Evolutionary conservation across 2,329 filamentous ascomycete genomes (phyloP).

Genomic region (Calonectria pauciramosa): DNA sequence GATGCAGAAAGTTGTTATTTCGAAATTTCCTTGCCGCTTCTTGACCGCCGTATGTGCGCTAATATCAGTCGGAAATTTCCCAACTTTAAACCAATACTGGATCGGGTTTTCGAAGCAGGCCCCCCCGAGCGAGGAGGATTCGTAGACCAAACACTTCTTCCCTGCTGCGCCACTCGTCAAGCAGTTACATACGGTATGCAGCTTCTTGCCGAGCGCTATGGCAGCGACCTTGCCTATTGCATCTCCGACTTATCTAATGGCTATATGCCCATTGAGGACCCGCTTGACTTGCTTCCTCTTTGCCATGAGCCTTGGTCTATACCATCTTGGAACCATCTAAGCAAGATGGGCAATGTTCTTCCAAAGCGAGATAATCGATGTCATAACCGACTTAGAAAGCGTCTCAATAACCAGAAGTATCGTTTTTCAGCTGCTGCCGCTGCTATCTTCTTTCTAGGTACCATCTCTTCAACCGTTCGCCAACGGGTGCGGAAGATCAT

Average conservation of each 20-base stretch:
- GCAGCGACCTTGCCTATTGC: not conserved
- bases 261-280: not conserved
- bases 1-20: not conserved
- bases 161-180: not conserved
- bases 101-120: too few relatives aligned
- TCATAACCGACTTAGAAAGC: not conserved
- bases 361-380: not conserved
- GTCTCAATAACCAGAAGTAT: not conserved
- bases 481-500: not conserved
- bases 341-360: not conserved
- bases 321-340: not conserved
- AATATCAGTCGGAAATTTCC: not conserved
- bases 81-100: too few relatives aligned
- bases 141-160: too few relatives aligned
- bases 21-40: not conserved
- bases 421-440: constrained; percentile 31
- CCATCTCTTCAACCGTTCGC: not conserved
- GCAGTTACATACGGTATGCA: not conserved
- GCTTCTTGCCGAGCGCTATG: not conserved
- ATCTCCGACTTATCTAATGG: not conserved
- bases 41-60: not conserved
- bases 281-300: not conserved
- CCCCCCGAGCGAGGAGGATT: too few relatives aligned
- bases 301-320: not conserved
- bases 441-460: constrained; percentile 25